Base-by-base conservation (phyloP, 1,284 basidiomycete species). In the Sphaerobolus stellatus region DNA sequence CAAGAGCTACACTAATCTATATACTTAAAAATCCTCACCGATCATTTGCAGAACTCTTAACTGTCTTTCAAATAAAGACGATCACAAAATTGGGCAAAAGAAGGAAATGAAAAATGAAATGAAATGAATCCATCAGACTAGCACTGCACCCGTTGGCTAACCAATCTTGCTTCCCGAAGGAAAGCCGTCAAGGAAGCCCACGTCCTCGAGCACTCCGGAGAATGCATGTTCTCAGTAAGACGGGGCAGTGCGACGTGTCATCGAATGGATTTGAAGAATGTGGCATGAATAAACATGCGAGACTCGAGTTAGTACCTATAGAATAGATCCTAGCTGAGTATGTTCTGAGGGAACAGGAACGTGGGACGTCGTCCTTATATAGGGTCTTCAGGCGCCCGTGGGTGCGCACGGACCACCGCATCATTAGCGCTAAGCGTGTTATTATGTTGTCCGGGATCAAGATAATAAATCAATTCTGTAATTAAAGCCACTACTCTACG, bases 271-370 rank as follows among this genome's bases (percentile, higher is more conserved):
- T 78, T 81, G 79, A 86, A 86, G 79, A 77, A 82, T 82, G 82
- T 72, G 85, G 85, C 86, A 88, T 84, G 83, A 80, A 78, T 87
- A 86, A 86, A 88, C 84, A 86, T 87, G 86, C 86, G 82, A 86
- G 84, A 88, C 84, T 86, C 78, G 84, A 86, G 86, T 88, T 84
- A 88, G 86, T 85, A 84, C 83, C 86, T 88, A 85, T 88, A 84
- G 80, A 88, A 89, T 79, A 89, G 86, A 89, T 88, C 86, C 86
- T 88, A 80, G 79, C 78, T 86, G 86, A 89, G 86, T 88, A 88
- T 88, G 86, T 87, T 88, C 86, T 84, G 58, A 75, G 63, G 80
- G 77, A 75, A 68, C 66, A 57, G 28, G 0, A 28, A 56, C 51
- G 57, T 53, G 24, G 46, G 58, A 9, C 18, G 41, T 18, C 18